Conservation (phyloP, 257 asterid genomes). For the Nicotiana undulata region DNA sequence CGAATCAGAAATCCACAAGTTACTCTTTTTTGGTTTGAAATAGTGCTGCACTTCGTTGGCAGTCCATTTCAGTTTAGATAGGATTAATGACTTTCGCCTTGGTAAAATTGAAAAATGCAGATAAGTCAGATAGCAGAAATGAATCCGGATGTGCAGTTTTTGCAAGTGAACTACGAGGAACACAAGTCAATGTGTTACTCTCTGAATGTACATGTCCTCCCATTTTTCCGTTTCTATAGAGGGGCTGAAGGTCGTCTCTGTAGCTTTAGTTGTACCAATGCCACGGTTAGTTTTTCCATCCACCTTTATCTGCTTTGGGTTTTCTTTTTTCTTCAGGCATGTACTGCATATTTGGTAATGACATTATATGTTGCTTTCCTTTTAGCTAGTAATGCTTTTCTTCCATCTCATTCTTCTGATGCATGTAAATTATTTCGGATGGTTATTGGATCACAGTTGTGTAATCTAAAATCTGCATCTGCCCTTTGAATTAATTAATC, state of each 20-base stretch:
- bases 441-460: not conserved
- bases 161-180: slow-evolving; percentile 38
- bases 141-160: slow-evolving; percentile 35
- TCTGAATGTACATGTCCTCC: slow-evolving; percentile 36
- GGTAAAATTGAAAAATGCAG: slow-evolving; percentile 11
- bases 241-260: slow-evolving; percentile 39
- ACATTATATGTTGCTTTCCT: not conserved
- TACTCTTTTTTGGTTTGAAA: not conserved
- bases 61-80: not conserved
- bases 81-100: not conserved
- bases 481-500: too few relatives aligned
- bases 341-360: not conserved
- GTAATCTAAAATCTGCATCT: not conserved
- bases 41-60: not conserved
- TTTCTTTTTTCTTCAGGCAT: not conserved
- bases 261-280: slow-evolving; percentile 44
- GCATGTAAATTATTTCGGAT: not conserved
- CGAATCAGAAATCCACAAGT: too few relatives aligned
- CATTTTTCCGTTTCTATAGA: slow-evolving; percentile 40
- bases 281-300: slow-evolving; percentile 23
- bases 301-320: not conserved
- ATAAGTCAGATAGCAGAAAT: slow-evolving; percentile 36
- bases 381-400: not conserved
- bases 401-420: not conserved
- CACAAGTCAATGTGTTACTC: slow-evolving; percentile 37